Evolutionary conservation across 768 basidiomycete species (phyloP).

Genomic region (Russula dissimulans): DNA sequence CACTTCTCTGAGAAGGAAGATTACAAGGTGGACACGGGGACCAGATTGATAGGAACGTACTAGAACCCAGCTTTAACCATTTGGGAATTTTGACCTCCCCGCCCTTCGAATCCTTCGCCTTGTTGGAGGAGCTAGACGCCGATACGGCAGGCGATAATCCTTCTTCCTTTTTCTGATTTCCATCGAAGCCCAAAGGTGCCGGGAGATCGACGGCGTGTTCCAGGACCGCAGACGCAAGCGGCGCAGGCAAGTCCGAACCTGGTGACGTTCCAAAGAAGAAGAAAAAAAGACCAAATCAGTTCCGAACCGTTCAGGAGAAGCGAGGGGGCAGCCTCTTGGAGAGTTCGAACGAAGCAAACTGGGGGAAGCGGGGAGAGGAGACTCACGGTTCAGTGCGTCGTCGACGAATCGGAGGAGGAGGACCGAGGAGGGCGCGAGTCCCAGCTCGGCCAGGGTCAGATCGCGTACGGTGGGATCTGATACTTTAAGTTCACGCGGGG

Average conservation of each 20-base stretch:
- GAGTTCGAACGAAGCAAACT: too few species aligned
- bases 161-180: conserved; percentile 15
- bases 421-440: conserved; percentile 72
- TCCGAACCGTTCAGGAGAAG: neutral
- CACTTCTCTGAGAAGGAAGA: conserved; percentile 12
- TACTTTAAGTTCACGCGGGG: conserved; percentile 74
- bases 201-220: conserved; percentile 61
- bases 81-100: conserved; percentile 60
- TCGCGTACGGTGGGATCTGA: conserved; percentile 68
- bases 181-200: conserved; percentile 36
- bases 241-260: conserved; percentile 54
- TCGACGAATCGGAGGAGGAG: conserved; percentile 71
- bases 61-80: conserved; percentile 59
- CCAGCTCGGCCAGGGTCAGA: conserved; percentile 55
- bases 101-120: conserved; percentile 6
- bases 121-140: conserved; percentile 2
- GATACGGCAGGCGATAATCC: neutral
- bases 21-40: neutral
- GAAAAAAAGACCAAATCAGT: neutral
- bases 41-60: neutral
- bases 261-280: neutral
- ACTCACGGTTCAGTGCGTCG: conserved; percentile 56
- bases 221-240: conserved; percentile 49
- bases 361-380: too few species aligned
- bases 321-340: neutral